Evolutionary conservation across 495 filamentous ascomycete genomes (phyloP).

Genomic region (Parathielavia hyrcaniae): DNA sequence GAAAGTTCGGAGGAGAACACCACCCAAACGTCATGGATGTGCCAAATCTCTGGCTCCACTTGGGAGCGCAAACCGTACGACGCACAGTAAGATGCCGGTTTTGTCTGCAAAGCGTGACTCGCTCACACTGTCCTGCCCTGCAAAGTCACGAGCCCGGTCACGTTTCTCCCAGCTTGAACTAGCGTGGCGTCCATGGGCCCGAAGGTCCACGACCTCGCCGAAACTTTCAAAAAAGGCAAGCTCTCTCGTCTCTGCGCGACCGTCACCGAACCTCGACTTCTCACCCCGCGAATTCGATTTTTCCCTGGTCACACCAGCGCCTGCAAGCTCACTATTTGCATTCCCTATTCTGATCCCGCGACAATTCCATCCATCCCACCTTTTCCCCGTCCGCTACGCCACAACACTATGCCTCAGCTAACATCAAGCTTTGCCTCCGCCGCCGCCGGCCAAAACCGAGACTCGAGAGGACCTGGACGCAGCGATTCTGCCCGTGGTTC

Average conservation of each 20-base stretch:
- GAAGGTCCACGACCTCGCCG: constrained; percentile 25
- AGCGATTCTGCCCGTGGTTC: constrained; percentile 27
- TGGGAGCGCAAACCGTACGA: constrained; percentile 14
- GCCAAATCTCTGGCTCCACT: background rate
- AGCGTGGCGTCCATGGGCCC: constrained; percentile 30
- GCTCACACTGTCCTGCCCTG: background rate
- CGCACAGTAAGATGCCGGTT: no score
- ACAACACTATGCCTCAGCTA: constrained; percentile 60
- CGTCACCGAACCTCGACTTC: constrained; percentile 10
- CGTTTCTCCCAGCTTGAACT: constrained; percentile 20
- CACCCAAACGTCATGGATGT: no score
- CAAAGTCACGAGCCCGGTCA: constrained; percentile 28
- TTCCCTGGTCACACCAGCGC: constrained; percentile 11
- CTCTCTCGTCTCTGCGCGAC: constrained; percentile 14
- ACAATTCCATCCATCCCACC: constrained; percentile 13
- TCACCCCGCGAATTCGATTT: constrained; percentile 10
- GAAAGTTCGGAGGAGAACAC: no score
- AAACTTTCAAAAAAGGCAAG: constrained; percentile 30
- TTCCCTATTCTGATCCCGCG: background rate
- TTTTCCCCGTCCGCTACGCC: background rate
- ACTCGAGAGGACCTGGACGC: constrained; percentile 35
- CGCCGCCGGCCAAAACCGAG: constrained; percentile 64
- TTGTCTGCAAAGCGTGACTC: background rate
- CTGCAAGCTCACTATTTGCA: background rate
- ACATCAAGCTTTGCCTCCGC: constrained; percentile 80